Conservation (phyloP, 2,329 filamentous ascomycete species). For the Aspergillus phoenicis region DNA sequence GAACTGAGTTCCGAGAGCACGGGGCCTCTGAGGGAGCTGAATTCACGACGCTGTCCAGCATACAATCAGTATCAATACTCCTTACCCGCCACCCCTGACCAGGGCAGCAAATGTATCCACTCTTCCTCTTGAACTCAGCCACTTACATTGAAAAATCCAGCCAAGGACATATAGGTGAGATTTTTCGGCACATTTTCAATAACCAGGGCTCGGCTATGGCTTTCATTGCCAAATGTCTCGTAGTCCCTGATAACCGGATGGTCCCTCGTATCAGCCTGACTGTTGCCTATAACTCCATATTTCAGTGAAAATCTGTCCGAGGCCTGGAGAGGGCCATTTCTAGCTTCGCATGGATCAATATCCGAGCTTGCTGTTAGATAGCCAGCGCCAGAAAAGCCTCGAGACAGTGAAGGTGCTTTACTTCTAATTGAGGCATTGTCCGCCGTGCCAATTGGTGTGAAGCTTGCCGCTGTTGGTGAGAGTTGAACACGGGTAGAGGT, state of each 20-base stretch:
- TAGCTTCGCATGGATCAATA: slow-evolving; percentile 18
- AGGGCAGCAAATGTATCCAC: no score
- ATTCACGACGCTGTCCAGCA: slow-evolving; percentile 34
- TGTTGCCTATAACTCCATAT: slow-evolving; percentile 30
- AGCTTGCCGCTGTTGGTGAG: slow-evolving; percentile 65
- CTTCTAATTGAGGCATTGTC: slow-evolving; percentile 15
- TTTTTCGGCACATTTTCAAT: slow-evolving; percentile 36
- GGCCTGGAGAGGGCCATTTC: slow-evolving; percentile 11
- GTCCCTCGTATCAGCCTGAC: slow-evolving; percentile 15
- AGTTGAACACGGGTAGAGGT: slow-evolving; percentile 44
- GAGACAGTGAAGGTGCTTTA: slow-evolving; percentile 14
- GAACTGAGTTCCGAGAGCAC: slow-evolving; percentile 39
- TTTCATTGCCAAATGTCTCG: slow-evolving; percentile 30
- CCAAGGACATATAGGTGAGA: slow-evolving; percentile 38
- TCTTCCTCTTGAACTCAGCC: neutral
- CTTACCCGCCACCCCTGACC: neutral
- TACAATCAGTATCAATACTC: neutral
- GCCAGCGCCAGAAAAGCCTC: slow-evolving; percentile 20
- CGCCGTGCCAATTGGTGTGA: slow-evolving; percentile 54
- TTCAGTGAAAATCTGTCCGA: slow-evolving; percentile 18
- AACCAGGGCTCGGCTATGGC: slow-evolving; percentile 34
- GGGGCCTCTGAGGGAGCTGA: slow-evolving; percentile 42
- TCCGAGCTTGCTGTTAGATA: slow-evolving; percentile 27
- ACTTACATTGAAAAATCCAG: slow-evolving; percentile 45
- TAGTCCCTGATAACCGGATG: slow-evolving; percentile 16